Evolutionary conservation across 768 basidiomycete species (phyloP), one percentile per base, ranked within the genome.

Genomic region (Tulasnella calospora): DNA sequence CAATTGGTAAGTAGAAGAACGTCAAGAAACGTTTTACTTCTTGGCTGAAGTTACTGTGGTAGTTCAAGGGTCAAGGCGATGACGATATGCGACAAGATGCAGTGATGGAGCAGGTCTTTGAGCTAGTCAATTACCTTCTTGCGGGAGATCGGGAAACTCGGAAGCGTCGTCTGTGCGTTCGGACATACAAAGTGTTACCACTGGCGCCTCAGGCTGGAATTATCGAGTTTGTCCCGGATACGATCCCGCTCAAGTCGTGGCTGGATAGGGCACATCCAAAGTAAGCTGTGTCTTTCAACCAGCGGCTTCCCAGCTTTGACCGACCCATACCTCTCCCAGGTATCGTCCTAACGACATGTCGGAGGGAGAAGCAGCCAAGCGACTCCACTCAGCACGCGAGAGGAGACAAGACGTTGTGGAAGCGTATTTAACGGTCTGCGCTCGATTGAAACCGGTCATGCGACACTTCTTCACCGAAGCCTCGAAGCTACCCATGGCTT

Each of bases 51-150:
- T 27, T 30, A 78, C 47, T 21, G 35, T 21, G 57, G 57, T 80
- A 97, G 95, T 96, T 95, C 85, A 98, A 99, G 83, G 95, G 95
- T 4, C 90, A 93, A 85, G 92, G 92, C 12, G 87, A 90, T 13
- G 98, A 99, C 81, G 98, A 99, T 82, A 83, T 98, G 70, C 91
- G 98, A 55, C 98, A 99, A 84, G 98, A 99, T 82, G 96, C 96
- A 0, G 95, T 99, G 74, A 98, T 99, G 96, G 95, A 98, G 82
- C 98, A 99, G 84, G 95, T 98, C 2, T 99, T 99, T 82, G 90
- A 90, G 27, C 87, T 99, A 27, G 92, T 96, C 77, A 98, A 99
- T 80, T 84, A 88, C 12, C 88, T 98, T 1, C 88, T 99, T 21
- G 82, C 82, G 2, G 87, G 86, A 23, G 95, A 99, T 83, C 87